These are phyloP conservation scores for Boletus edulis DNA, from an alignment of 768 basidiomycete genomes.

Conservation along the genomic window DNA sequence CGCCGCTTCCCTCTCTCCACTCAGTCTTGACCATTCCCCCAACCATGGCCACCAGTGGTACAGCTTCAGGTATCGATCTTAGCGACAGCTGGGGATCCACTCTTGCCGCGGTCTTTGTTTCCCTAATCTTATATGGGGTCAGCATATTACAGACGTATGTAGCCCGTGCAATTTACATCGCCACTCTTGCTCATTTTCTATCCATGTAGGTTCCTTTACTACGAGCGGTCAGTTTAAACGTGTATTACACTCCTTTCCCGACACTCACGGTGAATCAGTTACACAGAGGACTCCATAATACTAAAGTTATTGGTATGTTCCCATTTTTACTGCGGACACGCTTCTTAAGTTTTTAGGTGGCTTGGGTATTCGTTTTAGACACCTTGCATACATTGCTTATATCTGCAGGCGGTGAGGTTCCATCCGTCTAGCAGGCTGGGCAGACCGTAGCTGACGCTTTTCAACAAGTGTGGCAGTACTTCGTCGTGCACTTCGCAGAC, in stretches of 20 bases:
- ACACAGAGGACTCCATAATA: conserved; percentile 8
- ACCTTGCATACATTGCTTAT: conserved; percentile 17
- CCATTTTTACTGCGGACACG: neutral
- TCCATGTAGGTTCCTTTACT: conserved; percentile 23
- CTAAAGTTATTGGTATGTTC: conserved; percentile 17
- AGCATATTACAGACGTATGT: conserved; percentile 26
- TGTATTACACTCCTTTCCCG: neutral
- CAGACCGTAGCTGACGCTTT: neutral
- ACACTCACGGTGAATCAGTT: conserved; percentile 10
- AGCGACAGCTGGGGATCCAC: conserved; percentile 23
- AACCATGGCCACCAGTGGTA: conserved; percentile 11
- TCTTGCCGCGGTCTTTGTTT: conserved; percentile 18
- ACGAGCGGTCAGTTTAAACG: conserved; percentile 21
- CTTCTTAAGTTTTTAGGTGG: conserved; percentile 12
- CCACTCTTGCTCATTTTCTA: neutral
- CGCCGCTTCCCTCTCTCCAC: neutral
- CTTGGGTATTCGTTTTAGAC: conserved; percentile 20
- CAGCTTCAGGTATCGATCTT: conserved; percentile 4
- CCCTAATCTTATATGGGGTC: conserved; percentile 23
- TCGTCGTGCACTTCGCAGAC: conserved; percentile 23
- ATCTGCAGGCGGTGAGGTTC: conserved; percentile 16
- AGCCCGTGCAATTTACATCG: neutral
- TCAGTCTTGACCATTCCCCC: neutral
- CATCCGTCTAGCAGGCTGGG: neutral
- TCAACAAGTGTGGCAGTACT: conserved; percentile 21